These are phyloP conservation scores for Chaetomium strumarium DNA, from an alignment of 2,329 filamentous ascomycete genomes.

Conservation along the genomic window DNA sequence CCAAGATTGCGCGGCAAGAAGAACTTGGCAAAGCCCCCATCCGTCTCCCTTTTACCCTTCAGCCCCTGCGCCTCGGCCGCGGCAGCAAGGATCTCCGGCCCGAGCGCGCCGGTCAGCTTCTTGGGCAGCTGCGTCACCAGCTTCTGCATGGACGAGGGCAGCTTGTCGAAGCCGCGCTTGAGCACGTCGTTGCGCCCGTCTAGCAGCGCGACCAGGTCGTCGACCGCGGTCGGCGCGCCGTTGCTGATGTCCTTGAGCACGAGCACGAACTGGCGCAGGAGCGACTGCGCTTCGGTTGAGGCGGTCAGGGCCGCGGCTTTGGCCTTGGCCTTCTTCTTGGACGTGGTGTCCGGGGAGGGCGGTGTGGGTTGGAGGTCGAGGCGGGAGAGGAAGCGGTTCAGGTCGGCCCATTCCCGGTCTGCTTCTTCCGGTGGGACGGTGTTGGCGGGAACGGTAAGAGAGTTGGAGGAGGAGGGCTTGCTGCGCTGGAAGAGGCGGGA, in stretches of 20 bases:
- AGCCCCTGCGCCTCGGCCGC: conserved; percentile 69
- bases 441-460: conserved; percentile 33
- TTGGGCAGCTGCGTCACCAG: conserved; percentile 78
- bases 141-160: conserved; percentile 77
- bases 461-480: conserved; percentile 9
- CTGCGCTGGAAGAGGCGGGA: conserved; percentile 33
- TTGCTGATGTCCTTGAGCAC: conserved; percentile 89
- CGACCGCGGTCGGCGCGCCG: conserved; percentile 87
- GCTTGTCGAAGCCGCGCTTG: conserved; percentile 54
- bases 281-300: conserved; percentile 54
- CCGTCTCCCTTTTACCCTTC: conserved; percentile 40
- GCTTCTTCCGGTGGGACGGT: conserved; percentile 27
- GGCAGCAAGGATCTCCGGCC: conserved; percentile 74
- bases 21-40: conserved; percentile 51
- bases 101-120: conserved; percentile 70
- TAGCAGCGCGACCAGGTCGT: conserved; percentile 66
- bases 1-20: conserved; percentile 67
- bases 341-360: background rate
- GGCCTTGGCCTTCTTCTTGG: background rate
- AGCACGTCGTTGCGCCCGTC: conserved; percentile 57
- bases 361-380: conserved; percentile 66
- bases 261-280: conserved; percentile 78
- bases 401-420: conserved; percentile 59
- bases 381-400: conserved; percentile 72
- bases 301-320: conserved; percentile 41